These are phyloP conservation scores for Climacium dendroides DNA, from an alignment of 225 moss, liverwort and hornwort species.

Conservation along the genomic window DNA sequence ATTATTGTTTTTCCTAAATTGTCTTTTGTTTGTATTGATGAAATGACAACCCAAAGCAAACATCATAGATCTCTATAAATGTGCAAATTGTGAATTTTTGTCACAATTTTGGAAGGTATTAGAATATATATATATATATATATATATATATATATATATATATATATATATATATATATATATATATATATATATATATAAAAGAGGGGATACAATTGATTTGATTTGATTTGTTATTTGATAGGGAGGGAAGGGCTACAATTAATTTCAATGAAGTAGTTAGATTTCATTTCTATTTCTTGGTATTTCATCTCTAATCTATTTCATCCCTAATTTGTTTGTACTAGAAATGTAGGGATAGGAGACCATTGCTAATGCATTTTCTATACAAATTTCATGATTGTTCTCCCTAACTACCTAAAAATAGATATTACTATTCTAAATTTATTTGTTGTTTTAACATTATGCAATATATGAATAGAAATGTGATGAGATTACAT, in stretches of 20 bases:
- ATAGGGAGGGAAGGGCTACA: too few species aligned
- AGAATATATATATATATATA: too few species aligned
- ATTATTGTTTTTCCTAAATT: neutral
- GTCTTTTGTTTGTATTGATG: neutral
- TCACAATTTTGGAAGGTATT: too few species aligned
- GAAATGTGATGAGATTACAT: neutral
- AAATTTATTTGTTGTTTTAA: neutral
- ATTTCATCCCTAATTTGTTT: too few species aligned
- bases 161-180: too few species aligned
- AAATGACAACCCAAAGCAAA: neutral
- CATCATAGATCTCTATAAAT: accelerated
- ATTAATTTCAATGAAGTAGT: neutral
- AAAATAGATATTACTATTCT: neutral
- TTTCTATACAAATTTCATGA: neutral
- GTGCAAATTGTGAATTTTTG: neutral
- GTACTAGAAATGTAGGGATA: neutral
- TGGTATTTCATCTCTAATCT: neutral
- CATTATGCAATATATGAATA: neutral
- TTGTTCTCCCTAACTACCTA: too few species aligned
- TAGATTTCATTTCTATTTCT: neutral
- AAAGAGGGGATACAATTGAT: neutral
- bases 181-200: too few species aligned
- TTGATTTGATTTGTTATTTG: neutral
- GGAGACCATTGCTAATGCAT: neutral
- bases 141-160: too few species aligned